Base-by-base conservation (phyloP, 148 eudicot species). In the Suaeda aralocaspica region DNA sequence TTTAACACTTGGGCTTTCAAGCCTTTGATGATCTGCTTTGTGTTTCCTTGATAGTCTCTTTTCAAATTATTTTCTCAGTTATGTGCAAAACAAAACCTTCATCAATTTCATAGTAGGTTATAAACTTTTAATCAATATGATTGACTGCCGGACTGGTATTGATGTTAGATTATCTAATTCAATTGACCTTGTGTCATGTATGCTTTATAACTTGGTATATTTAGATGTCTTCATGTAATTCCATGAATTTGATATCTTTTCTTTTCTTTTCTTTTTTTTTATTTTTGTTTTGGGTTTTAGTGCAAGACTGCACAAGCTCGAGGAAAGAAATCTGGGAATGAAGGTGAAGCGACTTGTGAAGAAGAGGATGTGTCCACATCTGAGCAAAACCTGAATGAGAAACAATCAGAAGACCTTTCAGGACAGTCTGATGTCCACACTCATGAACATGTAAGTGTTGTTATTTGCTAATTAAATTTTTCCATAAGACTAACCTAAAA, bases 251-350 rank as follows among this genome's bases (percentile, higher is more conserved):
- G 39, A 8, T 59, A 24, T 39, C 50, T 48, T 5, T 53, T 64
- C 29, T 16, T 36, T 52, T 72, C 64, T 72, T 59, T 9, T 46
- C 5, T 12, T 4, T 58, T 36, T 30, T 51, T 70, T 67, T 19
- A 48, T 53, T 48, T 61, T 59, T 50, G 50, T 41, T 76, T 25
- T n/a, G 28, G 24, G 33, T 73, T 41, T 49, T 79, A 93, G 98
- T 76, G 81, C 63, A 93, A 88, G 74, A 30, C 84, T 72, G 69
- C 79, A 55, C 96, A 80, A 64, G 36, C 79, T 64, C 85, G 89
- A 59, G 84, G 71, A 26, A 90, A 84, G 83, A 93, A 79, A 79
- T 76, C 70, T 71, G 94, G 86, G 51, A 83, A 78, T 68, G 98
- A 85, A 72, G 87, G 84, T 45, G 90, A 93, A 48, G 67, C 60